A percentile compares a stretch with the other conserved stretches of the same genome.
phyloP scores from a whole-genome alignment of 139 green algal genomes.

The Spirogloea muscicola region DNA sequence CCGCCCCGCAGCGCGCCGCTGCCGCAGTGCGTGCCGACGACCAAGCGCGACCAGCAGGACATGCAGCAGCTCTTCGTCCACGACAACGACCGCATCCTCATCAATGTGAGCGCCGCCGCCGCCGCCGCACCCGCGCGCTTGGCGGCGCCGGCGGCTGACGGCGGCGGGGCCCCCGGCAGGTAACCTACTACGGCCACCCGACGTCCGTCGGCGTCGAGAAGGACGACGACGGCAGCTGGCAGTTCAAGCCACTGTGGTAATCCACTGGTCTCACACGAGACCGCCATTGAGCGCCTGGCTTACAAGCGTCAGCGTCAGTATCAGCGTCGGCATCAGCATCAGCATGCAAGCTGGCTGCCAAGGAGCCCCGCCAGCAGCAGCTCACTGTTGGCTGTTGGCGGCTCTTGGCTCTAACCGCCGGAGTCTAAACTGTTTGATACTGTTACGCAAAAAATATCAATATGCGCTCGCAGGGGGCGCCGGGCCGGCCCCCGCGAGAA shows the following conservation, averaged over 20 bases:
- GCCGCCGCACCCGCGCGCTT: no score
- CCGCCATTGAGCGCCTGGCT: neutral
- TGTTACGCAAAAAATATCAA: neutral
- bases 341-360: neutral
- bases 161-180: no score
- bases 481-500: neutral
- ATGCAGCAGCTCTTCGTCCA: conserved; percentile 10
- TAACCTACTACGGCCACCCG: conserved; percentile 10
- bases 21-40: no score
- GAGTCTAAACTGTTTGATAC: neutral
- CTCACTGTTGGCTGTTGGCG: neutral
- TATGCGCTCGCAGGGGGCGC: neutral
- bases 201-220: conserved; percentile 8
- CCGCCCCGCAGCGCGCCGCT: no score
- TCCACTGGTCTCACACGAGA: neutral
- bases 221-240: neutral
- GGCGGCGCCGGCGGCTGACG: no score
- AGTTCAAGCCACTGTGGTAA: conserved; percentile 9
- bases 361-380: neutral
- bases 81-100: neutral
- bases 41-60: no score
- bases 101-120: no score
- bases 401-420: neutral
- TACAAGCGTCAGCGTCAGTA: neutral
- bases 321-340: neutral